These are phyloP conservation scores for Coemansia sp. DNA, from an alignment of 371 early-diverging fungal species.

Conservation along the genomic window DNA sequence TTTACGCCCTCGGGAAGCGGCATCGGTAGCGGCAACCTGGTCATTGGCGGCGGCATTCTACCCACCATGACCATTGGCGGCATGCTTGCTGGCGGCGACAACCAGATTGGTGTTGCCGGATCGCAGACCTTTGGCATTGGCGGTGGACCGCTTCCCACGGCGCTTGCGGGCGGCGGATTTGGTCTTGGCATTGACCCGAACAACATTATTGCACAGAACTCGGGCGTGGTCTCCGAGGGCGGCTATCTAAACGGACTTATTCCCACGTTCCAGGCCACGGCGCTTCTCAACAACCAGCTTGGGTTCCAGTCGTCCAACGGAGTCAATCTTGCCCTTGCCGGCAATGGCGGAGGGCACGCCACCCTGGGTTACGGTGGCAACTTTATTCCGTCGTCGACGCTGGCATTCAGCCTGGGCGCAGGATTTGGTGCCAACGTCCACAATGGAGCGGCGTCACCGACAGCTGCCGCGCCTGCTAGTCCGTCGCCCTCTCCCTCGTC, in stretches of 20 bases:
- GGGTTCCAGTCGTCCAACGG: constrained; percentile 11
- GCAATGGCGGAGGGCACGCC: constrained; percentile 4
- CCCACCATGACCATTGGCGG: constrained; percentile 23
- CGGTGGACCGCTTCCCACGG: constrained; percentile 21
- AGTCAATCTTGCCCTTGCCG: neutral
- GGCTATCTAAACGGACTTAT: constrained; percentile 17
- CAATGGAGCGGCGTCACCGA: constrained; percentile 11
- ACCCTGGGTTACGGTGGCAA: constrained; percentile 25
- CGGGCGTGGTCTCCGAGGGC: constrained; percentile 21
- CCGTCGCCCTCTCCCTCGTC: neutral
- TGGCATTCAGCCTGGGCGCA: constrained; percentile 10
- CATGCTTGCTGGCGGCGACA: neutral
- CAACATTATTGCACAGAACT: constrained; percentile 9
- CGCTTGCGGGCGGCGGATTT: constrained; percentile 7
- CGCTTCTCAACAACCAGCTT: constrained; percentile 1
- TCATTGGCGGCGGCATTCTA: constrained; percentile 27
- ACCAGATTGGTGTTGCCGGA: constrained; percentile 6
- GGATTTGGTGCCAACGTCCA: constrained; percentile 11
- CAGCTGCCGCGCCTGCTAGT: neutral
- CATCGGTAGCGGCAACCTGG: constrained; percentile 8
- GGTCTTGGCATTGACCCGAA: constrained; percentile 13
- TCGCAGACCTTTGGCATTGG: constrained; percentile 25
- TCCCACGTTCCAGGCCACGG: constrained; percentile 14
- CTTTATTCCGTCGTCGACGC: constrained; percentile 10
- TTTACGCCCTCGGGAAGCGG: constrained; percentile 6